Evolutionary conservation across 2,329 filamentous ascomycete species (phyloP), one percentile per base, ranked within the genome.

Genomic region (Westerdykella aurantiaca): DNA sequence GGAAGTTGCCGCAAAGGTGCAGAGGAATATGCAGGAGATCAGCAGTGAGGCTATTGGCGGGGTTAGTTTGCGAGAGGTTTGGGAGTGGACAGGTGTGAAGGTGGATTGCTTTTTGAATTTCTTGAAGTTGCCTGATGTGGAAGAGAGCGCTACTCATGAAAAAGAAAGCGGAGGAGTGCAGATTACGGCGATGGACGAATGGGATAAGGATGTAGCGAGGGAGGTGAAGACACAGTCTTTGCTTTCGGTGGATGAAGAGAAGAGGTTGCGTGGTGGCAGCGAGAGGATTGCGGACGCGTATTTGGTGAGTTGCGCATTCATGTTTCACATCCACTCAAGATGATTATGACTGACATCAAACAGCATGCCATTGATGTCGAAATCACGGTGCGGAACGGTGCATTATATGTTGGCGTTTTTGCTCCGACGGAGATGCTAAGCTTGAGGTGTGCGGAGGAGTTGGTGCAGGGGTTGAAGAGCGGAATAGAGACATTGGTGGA

Each of bases 71-170:
- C 80, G 79, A 69, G 83, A 95, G 61, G 82, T 95, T 31, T 67
- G 73, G 16, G 65, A 74, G 13, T 95, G 88, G 88, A 91, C 86
- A 0, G 85, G 84, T 0, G 68, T 88, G 2, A 72, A 66, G 42
- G 65, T 95, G 1, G 78, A 86, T 53, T 81, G 78, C 0, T 91
- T 87, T 68, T 81, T 95, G 55, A 96, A 96, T 62, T 93, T 95
- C 51, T 66, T 95, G 14, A 80, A 74, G 41, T 63, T 81, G 5
- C 77, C 77, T 1, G 69, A 69, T 34, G 48, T 53, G 2, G 50
- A 51, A 1, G 52, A 56, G 3, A 46, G 48, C 6, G 45, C 29
- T 4, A 43, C 22, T 17, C 39, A 39, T 43, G 10, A 42, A 1
- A 43, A 38, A 60, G 7, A 55, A 35, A 14, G 7, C 10, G 17